phyloP scores from a whole-genome alignment of 768 basidiomycete species.

The Boletus sensibilis region DNA sequence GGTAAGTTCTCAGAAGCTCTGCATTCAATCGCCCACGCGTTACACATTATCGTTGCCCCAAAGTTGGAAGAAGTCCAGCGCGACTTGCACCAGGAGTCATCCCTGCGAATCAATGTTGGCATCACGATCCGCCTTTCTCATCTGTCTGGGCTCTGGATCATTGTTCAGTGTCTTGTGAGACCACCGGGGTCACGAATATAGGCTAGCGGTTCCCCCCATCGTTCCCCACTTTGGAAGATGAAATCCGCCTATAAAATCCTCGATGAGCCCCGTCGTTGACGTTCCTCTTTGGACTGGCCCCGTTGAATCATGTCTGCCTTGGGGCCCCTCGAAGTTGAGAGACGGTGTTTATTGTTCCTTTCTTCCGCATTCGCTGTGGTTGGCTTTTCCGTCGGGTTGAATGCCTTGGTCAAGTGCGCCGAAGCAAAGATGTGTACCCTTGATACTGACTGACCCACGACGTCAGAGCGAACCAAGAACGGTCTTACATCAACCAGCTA shows the following conservation, averaged over 20 bases:
- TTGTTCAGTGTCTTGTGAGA: background rate
- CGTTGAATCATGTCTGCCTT: conserved; percentile 5
- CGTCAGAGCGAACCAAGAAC: conserved; percentile 14
- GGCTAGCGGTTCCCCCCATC: background rate
- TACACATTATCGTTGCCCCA: background rate
- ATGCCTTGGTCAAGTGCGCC: conserved; percentile 24
- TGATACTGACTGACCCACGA: background rate
- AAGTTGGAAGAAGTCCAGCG: background rate
- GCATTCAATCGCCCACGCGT: background rate
- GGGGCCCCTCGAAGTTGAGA: conserved; percentile 2
- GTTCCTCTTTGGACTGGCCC: background rate
- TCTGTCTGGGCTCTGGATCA: background rate
- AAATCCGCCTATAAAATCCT: conserved; percentile 4
- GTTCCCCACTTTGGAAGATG: background rate
- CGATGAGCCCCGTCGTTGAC: background rate
- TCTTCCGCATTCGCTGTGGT: conserved; percentile 33
- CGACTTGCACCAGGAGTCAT: background rate
- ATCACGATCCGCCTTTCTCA: background rate
- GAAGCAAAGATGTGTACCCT: background rate
- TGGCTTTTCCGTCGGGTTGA: conserved; percentile 16
- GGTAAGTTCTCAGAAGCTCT: background rate
- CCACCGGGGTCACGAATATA: background rate
- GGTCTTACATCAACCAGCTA: conserved; percentile 8
- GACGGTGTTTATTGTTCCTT: conserved; percentile 28
- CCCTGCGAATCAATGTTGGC: conserved; percentile 1